Evolutionary conservation across 768 basidiomycete genomes (phyloP).

Genomic region (Mycena amicta): DNA sequence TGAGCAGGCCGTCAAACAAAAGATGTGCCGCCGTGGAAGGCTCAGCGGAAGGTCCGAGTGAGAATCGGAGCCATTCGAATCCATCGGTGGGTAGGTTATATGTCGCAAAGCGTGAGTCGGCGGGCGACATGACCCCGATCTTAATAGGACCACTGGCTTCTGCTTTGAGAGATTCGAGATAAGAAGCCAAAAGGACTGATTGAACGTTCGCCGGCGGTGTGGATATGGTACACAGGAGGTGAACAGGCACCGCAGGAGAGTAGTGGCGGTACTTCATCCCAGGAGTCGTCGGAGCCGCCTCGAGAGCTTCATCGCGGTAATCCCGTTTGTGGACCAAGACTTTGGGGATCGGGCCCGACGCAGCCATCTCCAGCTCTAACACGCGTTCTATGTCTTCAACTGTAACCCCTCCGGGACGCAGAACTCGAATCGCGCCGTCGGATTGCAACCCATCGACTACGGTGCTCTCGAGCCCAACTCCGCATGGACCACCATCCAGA

Average conservation of each 20-base stretch:
- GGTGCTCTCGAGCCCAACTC: constrained; percentile 92
- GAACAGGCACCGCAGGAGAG: constrained; percentile 86
- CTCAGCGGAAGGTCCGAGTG: constrained; percentile 52
- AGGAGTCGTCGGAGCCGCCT: constrained; percentile 87
- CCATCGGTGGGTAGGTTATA: constrained; percentile 32
- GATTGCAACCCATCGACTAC: constrained; percentile 85
- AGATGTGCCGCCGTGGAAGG: constrained; percentile 74
- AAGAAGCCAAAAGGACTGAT: constrained; percentile 33
- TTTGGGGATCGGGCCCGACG: constrained; percentile 51
- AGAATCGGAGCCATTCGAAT: constrained; percentile 59
- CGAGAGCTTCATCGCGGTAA: constrained; percentile 68
- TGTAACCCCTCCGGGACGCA: constrained; percentile 91
- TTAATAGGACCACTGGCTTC: constrained; percentile 32
- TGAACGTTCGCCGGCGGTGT: constrained; percentile 39
- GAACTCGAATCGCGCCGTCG: constrained; percentile 76
- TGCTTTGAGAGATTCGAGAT: constrained; percentile 46
- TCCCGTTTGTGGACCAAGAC: constrained; percentile 83
- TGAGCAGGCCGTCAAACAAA: constrained; percentile 85
- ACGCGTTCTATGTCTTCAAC: constrained; percentile 81
- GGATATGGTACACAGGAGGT: constrained; percentile 62
- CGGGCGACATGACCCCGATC: constrained; percentile 71
- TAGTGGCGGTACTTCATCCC: constrained; percentile 99
- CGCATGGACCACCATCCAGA: constrained; percentile 90
- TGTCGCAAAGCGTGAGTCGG: constrained; percentile 53
- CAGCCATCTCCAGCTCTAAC: constrained; percentile 44